These are phyloP conservation scores for Volvox africanus DNA, from an alignment of 139 green algal genomes.

Conservation along the genomic window DNA sequence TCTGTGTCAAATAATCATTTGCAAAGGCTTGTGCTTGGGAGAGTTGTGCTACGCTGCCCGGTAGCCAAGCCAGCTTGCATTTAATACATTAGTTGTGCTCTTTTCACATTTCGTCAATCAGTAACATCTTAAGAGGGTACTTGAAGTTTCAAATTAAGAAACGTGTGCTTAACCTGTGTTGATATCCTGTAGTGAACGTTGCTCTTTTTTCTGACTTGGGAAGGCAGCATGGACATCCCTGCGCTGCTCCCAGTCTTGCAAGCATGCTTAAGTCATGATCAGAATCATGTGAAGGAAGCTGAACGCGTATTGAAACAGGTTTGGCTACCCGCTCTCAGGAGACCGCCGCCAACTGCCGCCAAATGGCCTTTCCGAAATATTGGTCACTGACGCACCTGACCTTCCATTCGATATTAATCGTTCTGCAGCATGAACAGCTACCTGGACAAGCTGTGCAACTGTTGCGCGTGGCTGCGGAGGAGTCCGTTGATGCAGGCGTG, in stretches of 20 bases:
- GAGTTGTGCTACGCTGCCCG: no score
- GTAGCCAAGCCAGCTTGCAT: no score
- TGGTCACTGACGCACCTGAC: background rate
- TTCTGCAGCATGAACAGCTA: slow-evolving; percentile 71
- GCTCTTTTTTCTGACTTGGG: no score
- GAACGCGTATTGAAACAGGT: slow-evolving; percentile 86
- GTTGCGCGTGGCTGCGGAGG: slow-evolving; percentile 85
- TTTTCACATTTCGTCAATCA: no score
- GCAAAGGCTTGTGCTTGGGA: no score
- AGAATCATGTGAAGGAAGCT: slow-evolving; percentile 67
- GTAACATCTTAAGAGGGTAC: no score
- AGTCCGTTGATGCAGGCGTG: slow-evolving; percentile 75
- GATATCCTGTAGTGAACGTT: no score
- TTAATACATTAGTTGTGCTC: no score
- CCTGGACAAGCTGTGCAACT: slow-evolving; percentile 82
- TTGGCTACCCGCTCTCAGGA: background rate
- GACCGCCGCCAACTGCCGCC: slow-evolving; percentile 15
- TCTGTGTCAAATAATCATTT: no score
- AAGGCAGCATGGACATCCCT: slow-evolving; percentile 71
- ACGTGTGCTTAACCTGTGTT: no score
- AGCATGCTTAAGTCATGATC: slow-evolving; percentile 73
- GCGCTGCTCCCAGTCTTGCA: slow-evolving; percentile 75
- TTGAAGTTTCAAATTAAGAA: no score
- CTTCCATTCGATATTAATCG: background rate
- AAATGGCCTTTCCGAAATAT: background rate